Conservation (phyloP, 441 rosid species). For the Rhodomyrtus psidioides region DNA sequence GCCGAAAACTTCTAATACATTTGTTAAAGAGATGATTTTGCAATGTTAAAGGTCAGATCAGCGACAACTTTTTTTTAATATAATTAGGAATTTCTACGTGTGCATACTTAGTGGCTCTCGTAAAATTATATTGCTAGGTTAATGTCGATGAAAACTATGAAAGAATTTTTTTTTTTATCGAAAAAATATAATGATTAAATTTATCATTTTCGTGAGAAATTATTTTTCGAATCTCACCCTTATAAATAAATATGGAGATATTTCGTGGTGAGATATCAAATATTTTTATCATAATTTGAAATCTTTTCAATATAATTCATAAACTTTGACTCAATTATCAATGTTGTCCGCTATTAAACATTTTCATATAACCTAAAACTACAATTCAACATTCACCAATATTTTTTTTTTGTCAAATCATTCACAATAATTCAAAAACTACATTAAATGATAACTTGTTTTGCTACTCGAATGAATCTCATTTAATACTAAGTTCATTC, state of each 20-base stretch:
- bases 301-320: background rate
- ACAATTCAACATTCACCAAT: background rate
- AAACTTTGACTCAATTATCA: accelerated
- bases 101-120: background rate
- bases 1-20: background rate
- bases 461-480: accelerated
- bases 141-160: background rate
- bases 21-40: background rate
- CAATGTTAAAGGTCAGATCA: background rate
- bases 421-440: background rate
- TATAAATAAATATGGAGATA: accelerated
- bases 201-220: background rate
- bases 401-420: too few relatives aligned
- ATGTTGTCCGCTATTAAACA: background rate
- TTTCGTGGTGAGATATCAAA: accelerated
- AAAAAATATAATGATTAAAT: background rate
- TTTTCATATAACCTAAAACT: background rate
- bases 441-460: background rate
- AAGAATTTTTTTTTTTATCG: too few relatives aligned
- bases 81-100: background rate
- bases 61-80: background rate
- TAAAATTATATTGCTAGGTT: background rate
- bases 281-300: background rate
- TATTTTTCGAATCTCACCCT: background rate
- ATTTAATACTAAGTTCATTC: background rate